Evolutionary conservation across 2,329 filamentous ascomycete genomes (phyloP), one percentile per base, ranked within the genome.

Genomic region (Neoscytalidium dimidiatum): DNA sequence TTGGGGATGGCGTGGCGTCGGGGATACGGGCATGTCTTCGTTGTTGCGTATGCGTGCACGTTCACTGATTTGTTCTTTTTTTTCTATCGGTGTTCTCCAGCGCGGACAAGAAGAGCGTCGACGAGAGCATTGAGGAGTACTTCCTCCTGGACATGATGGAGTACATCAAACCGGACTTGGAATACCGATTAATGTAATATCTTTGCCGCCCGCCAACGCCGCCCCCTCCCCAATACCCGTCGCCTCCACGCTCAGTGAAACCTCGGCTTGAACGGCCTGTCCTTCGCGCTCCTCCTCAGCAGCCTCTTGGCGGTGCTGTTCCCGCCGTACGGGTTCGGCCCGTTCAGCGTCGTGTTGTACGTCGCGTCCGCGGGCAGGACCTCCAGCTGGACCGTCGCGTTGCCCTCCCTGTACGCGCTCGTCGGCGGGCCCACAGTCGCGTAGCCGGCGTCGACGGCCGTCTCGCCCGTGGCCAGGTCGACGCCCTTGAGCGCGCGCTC

Each of bases 381-480:
- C 23, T 80, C 73, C 48, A 77, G 79, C 71, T 83, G 79, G 1
- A 85, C 73, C 2, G 83, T 82, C 3, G 57, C 71, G 67, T 81
- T 82, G 4, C 81, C 81, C 69, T 83, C 79, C 3, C 78, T 69
- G 64, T 76, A 80, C 9, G 70, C 71, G 64, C 77, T 80, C 19
- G 73, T 76, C 21, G 71, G 69, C 26, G 75, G 72, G 2, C 78
- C 78, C 3, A 69, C 66, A 0, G 75, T 78, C 67, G 70, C 70
- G 66, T 79, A 80, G 1, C 66, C 66, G 1, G 57, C 66, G 5
- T 66, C 65, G 0, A 73, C 67, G 41, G 70, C 69, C 31, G 69
- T 61, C 48, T 71, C 69, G 9, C 85, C 85, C 1, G 82, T 84
- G 23, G 81, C 82, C 63, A 88, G 77, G 63, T 86, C 83, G 21